phyloP scores from a whole-genome alignment of 768 basidiomycete genomes.

The Macrolepiota dolichaula region DNA sequence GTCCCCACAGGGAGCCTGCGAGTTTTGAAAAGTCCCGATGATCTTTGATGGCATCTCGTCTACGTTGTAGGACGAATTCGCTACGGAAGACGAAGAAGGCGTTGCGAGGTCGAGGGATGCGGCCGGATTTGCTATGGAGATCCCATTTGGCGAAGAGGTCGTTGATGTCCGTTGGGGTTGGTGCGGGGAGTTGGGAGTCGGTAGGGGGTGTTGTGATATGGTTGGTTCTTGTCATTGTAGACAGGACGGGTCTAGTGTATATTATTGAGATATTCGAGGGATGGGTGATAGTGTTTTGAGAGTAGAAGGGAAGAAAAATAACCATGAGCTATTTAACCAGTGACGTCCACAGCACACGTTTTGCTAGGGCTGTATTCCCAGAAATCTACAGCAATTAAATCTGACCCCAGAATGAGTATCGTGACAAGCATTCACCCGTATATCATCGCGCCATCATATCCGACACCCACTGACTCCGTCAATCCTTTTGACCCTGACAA shows the following conservation, averaged over 20 bases:
- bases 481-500: background rate
- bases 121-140: constrained; percentile 45
- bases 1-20: constrained; percentile 5
- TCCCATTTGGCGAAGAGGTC: background rate
- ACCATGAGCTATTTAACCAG: background rate
- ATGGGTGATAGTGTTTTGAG: background rate
- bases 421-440: background rate
- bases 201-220: no score
- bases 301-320: background rate
- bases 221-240: no score
- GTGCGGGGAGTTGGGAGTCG: background rate
- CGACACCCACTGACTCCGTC: constrained; percentile 1
- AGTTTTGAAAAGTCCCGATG: constrained; percentile 5
- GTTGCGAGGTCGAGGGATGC: constrained; percentile 72
- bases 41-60: constrained; percentile 3
- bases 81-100: constrained; percentile 81
- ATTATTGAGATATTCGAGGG: background rate
- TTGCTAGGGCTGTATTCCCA: background rate
- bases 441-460: background rate
- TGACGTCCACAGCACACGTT: background rate
- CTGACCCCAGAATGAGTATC: background rate
- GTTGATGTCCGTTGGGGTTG: background rate
- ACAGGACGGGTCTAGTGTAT: no score
- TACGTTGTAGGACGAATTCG: constrained; percentile 57
- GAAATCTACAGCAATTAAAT: background rate